phyloP scores from a whole-genome alignment of 2,329 filamentous ascomycete species.

The Microdochium bolleyi region DNA sequence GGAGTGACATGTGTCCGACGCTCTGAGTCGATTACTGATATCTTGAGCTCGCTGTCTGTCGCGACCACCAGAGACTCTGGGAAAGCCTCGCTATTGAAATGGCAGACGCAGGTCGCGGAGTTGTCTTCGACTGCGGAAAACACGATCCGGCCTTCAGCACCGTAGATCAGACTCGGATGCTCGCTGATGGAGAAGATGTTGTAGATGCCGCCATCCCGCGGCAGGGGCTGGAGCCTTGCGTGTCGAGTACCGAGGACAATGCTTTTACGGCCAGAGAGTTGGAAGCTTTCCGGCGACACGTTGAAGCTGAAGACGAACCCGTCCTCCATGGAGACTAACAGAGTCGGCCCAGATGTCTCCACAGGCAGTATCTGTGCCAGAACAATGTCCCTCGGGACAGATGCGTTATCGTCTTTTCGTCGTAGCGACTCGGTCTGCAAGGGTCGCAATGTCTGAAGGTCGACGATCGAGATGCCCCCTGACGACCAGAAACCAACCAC shows the following conservation, averaged over 20 bases:
- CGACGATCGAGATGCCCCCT: conserved; percentile 69
- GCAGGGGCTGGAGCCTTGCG: conserved; percentile 71
- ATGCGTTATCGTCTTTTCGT: conserved; percentile 56
- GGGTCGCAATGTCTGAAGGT: conserved; percentile 56
- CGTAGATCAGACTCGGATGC: conserved; percentile 89
- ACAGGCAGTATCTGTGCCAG: conserved; percentile 70
- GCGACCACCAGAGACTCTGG: conserved; percentile 76
- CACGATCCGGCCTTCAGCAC: conserved; percentile 75
- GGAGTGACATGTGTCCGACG: conserved; percentile 83
- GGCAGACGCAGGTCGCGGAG: conserved; percentile 71
- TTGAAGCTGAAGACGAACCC: conserved; percentile 82
- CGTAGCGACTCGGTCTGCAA: conserved; percentile 57
- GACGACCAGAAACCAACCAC: conserved; percentile 84
- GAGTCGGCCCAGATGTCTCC: conserved; percentile 51
- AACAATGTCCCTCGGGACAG: conserved; percentile 74
- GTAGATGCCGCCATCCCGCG: conserved; percentile 56
- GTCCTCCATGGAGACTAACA: conserved; percentile 88
- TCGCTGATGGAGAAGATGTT: conserved; percentile 93
- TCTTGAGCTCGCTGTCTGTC: conserved; percentile 65
- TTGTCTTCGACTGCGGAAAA: conserved; percentile 93
- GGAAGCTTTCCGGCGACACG: conserved; percentile 52
- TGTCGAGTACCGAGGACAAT: conserved; percentile 81
- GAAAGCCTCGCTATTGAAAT: conserved; percentile 75
- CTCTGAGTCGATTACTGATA: conserved; percentile 75
- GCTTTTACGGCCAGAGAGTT: conserved; percentile 67